These are phyloP conservation scores for Stramenopiles sp. DNA, from an alignment of 352 stramenopile species.

Conservation along the genomic window DNA sequence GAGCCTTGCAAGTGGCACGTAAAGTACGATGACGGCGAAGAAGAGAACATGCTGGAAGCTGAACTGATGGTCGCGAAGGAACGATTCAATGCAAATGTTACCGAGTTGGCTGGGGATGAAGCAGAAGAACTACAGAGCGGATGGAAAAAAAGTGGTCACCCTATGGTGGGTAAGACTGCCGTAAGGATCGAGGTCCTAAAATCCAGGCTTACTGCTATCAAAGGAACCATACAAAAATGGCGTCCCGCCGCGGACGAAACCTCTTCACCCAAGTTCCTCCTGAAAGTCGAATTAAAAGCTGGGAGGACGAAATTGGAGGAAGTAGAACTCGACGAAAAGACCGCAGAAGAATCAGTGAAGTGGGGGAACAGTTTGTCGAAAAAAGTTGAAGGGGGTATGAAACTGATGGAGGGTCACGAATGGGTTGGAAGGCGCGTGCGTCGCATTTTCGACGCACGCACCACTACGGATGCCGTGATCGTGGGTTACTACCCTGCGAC, in stretches of 20 bases:
- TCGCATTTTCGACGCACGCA: neutral
- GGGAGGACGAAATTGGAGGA: no score
- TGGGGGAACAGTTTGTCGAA: neutral
- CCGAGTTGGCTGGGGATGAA: neutral
- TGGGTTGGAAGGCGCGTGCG: neutral
- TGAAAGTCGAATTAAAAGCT: no score
- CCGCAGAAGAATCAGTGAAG: no score
- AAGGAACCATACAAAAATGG: neutral
- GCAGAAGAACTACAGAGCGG: neutral
- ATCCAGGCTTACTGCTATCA: neutral
- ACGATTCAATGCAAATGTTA: neutral
- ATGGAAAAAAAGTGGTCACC: slow-evolving; percentile 4
- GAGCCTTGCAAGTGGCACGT: neutral
- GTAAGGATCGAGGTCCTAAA: neutral
- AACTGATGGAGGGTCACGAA: neutral
- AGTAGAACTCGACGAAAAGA: no score
- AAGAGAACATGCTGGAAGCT: neutral
- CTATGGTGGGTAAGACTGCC: neutral
- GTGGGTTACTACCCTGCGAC: neutral
- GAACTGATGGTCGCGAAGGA: neutral
- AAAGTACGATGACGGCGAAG: neutral
- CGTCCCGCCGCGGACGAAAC: neutral
- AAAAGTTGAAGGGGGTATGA: neutral
- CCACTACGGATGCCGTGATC: neutral
- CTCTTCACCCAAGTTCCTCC: neutral